phyloP scores from a whole-genome alignment of 345 rosid species.

The Ricinus communis region DNA sequence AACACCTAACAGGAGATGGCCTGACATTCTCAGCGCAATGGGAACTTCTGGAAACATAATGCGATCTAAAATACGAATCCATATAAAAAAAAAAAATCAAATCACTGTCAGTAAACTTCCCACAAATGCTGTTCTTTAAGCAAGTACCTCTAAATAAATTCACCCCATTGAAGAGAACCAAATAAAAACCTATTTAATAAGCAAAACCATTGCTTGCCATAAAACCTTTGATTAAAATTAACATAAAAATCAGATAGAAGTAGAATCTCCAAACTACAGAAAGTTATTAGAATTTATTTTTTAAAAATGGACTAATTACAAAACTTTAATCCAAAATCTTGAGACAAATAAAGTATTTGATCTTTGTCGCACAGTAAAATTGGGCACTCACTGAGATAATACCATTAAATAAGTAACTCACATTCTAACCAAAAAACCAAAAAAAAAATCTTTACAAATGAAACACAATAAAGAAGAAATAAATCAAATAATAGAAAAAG shows the following conservation, averaged over 20 bases:
- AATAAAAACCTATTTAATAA: neutral
- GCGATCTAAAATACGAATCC: conserved; percentile 37
- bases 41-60: conserved; percentile 79
- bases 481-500: neutral
- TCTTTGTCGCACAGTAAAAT: neutral
- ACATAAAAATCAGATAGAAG: too few relatives aligned
- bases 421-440: neutral
- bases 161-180: neutral
- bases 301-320: too few relatives aligned
- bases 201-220: too few relatives aligned
- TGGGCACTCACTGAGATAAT: neutral
- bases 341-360: neutral
- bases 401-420: neutral
- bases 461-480: neutral
- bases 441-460: neutral
- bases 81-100: neutral
- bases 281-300: too few relatives aligned
- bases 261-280: too few relatives aligned
- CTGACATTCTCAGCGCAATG: conserved; percentile 74
- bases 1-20: conserved; percentile 85
- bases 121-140: neutral
- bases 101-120: neutral
- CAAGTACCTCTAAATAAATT: neutral
- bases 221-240: too few relatives aligned
- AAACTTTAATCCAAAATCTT: neutral